Percentiles rank a stretch among this genome's conserved stretches.
phyloP scores from a whole-genome alignment of 1,139 yeast species.

The Hanseniaspora uvarum region DNA sequence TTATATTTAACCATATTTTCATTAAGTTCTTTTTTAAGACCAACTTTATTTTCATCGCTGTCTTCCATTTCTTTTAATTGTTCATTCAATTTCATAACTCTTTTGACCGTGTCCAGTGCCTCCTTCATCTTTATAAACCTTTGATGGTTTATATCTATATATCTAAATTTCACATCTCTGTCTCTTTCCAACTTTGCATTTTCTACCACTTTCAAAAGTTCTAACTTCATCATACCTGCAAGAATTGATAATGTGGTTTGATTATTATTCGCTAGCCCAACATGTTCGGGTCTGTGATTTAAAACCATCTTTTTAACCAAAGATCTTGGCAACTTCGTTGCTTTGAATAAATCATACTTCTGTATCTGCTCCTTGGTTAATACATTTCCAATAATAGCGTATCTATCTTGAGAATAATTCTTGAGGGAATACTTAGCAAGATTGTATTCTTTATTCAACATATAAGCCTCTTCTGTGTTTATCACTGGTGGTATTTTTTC shows the following conservation, averaged over 20 bases:
- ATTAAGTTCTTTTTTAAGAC: background rate
- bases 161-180: slow-evolving; percentile 5
- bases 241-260: slow-evolving; percentile 13
- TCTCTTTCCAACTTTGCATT: slow-evolving; percentile 13
- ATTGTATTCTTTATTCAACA: slow-evolving; percentile 9
- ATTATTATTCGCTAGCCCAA: slow-evolving; percentile 13
- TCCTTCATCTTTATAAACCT: slow-evolving; percentile 10
- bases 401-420: slow-evolving; percentile 11
- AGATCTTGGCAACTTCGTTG: slow-evolving; percentile 16
- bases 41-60: background rate
- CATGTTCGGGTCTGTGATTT: slow-evolving; percentile 10
- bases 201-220: slow-evolving; percentile 14
- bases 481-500: slow-evolving; percentile 6
- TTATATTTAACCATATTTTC: slow-evolving; percentile 4
- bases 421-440: slow-evolving; percentile 10
- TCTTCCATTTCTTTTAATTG: background rate
- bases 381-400: slow-evolving; percentile 7
- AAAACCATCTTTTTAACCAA: slow-evolving; percentile 13
- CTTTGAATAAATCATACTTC: slow-evolving; percentile 13
- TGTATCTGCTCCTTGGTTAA: slow-evolving; percentile 8
- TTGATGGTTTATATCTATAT: background rate
- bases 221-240: slow-evolving; percentile 16
- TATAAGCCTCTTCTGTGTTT: slow-evolving; percentile 10
- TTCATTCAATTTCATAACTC: background rate
- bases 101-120: slow-evolving; percentile 1